Conservation (phyloP, 2,329 filamentous ascomycete genomes). For the Myriosclerotinia duriaeana region DNA sequence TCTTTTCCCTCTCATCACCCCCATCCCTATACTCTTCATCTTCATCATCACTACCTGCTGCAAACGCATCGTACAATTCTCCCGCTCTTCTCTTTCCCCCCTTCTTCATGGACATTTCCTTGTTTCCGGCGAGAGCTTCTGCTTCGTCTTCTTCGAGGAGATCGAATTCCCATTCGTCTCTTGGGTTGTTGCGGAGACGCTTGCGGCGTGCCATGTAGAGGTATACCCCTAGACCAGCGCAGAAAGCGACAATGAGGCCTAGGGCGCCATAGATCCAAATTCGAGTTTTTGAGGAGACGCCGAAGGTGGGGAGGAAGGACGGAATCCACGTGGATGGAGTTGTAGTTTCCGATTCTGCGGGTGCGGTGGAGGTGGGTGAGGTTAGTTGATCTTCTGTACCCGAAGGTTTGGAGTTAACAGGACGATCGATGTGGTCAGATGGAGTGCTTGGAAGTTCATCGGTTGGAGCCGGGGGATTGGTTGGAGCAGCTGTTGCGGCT, state of each 20-base stretch:
- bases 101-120: constrained; percentile 50
- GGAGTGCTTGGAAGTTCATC: constrained; percentile 46
- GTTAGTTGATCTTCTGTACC: constrained; percentile 30
- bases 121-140: constrained; percentile 51
- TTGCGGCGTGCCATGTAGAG: constrained; percentile 77
- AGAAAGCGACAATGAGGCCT: constrained; percentile 82
- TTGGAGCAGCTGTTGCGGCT: constrained; percentile 47
- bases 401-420: constrained; percentile 47
- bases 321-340: constrained; percentile 61
- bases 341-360: constrained; percentile 36
- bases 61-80: constrained; percentile 96
- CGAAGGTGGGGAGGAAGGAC: constrained; percentile 86
- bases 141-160: constrained; percentile 81
- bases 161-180: constrained; percentile 91
- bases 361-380: constrained; percentile 31
- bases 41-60: constrained; percentile 81
- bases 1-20: constrained; percentile 37
- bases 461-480: constrained; percentile 41
- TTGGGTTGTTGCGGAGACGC: constrained; percentile 69
- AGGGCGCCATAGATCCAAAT: constrained; percentile 91
- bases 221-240: constrained; percentile 75
- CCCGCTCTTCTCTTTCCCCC: constrained; percentile 63
- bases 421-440: constrained; percentile 64
- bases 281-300: constrained; percentile 81
- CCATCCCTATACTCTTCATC: constrained; percentile 47